Evolutionary conservation across 2,329 filamentous ascomycete genomes (phyloP).

Genomic region (Teratosphaeriaceae sp.): DNA sequence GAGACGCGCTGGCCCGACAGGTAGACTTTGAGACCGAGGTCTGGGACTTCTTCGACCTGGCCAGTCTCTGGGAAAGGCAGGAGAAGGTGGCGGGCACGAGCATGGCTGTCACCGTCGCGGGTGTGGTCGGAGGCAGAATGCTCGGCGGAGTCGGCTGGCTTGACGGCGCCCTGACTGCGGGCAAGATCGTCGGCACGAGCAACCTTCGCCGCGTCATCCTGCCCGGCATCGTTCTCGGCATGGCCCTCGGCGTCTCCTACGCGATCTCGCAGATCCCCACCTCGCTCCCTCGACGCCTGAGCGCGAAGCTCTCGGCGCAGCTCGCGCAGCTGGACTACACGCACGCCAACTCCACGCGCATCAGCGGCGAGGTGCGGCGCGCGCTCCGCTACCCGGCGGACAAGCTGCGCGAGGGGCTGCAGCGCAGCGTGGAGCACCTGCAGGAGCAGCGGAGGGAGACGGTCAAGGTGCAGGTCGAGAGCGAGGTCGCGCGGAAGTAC

Average conservation of each 20-base stretch:
- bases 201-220: conserved; percentile 75
- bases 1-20: conserved; percentile 74
- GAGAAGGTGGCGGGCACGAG: conserved; percentile 93
- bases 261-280: conserved; percentile 80
- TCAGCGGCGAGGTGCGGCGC: conserved; percentile 78
- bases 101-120: conserved; percentile 87
- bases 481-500: conserved; percentile 81
- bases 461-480: conserved; percentile 72
- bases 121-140: conserved; percentile 73
- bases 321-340: conserved; percentile 84
- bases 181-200: conserved; percentile 71
- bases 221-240: conserved; percentile 69
- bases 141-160: conserved; percentile 83
- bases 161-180: conserved; percentile 75
- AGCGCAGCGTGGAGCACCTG: conserved; percentile 79
- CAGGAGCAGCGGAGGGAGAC: conserved; percentile 73
- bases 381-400: conserved; percentile 83
- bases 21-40: conserved; percentile 83
- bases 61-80: conserved; percentile 75
- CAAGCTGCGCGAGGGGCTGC: conserved; percentile 74
- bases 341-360: conserved; percentile 77
- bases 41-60: conserved; percentile 88
- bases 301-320: conserved; percentile 74
- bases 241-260: conserved; percentile 68
- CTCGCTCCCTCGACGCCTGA: conserved; percentile 79